These are phyloP conservation scores for Aureobasidium musti DNA, from an alignment of 2,329 filamentous ascomycete species.

Conservation along the genomic window DNA sequence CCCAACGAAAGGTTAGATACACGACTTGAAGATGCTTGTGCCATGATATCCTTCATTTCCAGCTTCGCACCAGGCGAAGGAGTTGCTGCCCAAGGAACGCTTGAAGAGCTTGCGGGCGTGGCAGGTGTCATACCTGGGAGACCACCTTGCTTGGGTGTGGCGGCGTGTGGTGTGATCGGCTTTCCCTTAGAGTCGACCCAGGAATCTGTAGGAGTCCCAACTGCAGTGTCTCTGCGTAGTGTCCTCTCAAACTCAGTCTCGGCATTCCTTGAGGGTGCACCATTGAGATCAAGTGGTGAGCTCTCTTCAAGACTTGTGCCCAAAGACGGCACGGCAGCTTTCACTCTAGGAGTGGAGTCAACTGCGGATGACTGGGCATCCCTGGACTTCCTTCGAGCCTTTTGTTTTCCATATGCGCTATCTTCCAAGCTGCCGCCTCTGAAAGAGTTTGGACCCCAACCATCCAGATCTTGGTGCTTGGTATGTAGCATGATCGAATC, in stretches of 20 bases:
- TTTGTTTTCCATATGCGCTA: constrained; percentile 47
- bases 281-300: background rate
- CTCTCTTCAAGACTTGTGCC: constrained; percentile 30
- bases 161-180: constrained; percentile 34
- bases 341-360: constrained; percentile 69
- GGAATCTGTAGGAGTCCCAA: constrained; percentile 38
- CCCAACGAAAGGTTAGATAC: constrained; percentile 57
- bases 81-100: constrained; percentile 56
- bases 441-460: constrained; percentile 61
- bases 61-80: constrained; percentile 63
- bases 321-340: constrained; percentile 43
- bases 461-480: constrained; percentile 66
- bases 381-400: constrained; percentile 45
- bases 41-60: constrained; percentile 77
- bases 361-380: constrained; percentile 52
- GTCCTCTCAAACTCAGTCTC: background rate
- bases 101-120: constrained; percentile 29
- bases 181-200: constrained; percentile 49
- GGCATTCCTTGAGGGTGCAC: background rate
- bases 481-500: constrained; percentile 73
- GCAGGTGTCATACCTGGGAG: background rate
- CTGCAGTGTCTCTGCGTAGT: constrained; percentile 14
- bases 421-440: constrained; percentile 69
- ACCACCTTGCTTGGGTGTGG: constrained; percentile 11
- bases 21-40: constrained; percentile 55